Percentiles rank a stretch among this genome's conserved stretches.
phyloP scores from a whole-genome alignment of 2,329 filamentous ascomycete species.

The Trichophaea hybrida region DNA sequence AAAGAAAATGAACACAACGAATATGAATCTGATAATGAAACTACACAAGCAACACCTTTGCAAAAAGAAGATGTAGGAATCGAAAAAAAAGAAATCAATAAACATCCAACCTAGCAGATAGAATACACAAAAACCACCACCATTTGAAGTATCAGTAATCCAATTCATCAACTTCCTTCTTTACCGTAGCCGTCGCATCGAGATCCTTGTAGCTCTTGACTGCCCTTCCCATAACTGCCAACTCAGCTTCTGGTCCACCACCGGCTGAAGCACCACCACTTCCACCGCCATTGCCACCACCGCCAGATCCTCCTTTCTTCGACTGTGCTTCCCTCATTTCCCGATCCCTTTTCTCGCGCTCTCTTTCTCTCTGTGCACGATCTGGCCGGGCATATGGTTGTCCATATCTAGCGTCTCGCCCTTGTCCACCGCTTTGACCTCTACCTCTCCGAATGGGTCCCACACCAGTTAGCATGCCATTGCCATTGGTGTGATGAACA shows the following conservation, averaged over 20 bases:
- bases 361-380: constrained; percentile 18
- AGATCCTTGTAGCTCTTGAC: constrained; percentile 96
- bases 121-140: not conserved
- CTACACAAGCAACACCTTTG: not conserved
- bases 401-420: constrained; percentile 16
- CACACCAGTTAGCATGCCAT: constrained; percentile 23
- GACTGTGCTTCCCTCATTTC: constrained; percentile 7
- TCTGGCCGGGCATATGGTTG: constrained; percentile 19
- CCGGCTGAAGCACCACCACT: constrained; percentile 43
- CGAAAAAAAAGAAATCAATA: not conserved
- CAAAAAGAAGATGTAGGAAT: not conserved
- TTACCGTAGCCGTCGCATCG: constrained; percentile 64
- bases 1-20: not conserved
- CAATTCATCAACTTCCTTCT: constrained; percentile 54
- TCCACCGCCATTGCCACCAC: constrained; percentile 31
- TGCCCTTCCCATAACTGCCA: constrained; percentile 75
- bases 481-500: constrained; percentile 12
- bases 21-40: not conserved
- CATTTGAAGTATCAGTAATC: constrained; percentile 52
- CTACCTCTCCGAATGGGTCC: constrained; percentile 25
- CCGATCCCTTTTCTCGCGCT: constrained; percentile 37
- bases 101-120: not conserved
- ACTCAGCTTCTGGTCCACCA: constrained; percentile 66
- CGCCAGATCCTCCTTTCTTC: constrained; percentile 28
- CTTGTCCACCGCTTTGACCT: constrained; percentile 14